These are phyloP conservation scores for Podaxis carcinomalis DNA, from an alignment of 768 basidiomycete genomes.

Conservation along the genomic window DNA sequence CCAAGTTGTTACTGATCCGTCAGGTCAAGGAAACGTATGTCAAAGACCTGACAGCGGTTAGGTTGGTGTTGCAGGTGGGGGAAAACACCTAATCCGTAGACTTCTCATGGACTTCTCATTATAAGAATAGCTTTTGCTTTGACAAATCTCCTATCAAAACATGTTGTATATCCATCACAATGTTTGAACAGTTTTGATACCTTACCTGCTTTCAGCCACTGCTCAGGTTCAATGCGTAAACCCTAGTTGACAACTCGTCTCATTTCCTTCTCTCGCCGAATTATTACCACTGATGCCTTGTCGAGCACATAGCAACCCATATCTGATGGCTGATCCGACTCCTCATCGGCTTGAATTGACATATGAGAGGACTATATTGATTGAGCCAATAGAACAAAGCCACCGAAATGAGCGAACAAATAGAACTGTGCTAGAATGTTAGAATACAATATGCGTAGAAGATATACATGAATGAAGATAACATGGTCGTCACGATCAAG, in stretches of 20 bases:
- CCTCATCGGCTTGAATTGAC: background rate
- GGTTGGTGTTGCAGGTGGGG: background rate
- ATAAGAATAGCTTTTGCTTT: background rate
- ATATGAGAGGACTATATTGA: background rate
- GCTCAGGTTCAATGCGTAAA: too few relatives aligned
- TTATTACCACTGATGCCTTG: background rate
- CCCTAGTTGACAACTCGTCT: too few relatives aligned
- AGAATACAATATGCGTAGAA: conserved; percentile 7
- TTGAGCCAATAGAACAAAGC: background rate
- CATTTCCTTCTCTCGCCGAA: background rate
- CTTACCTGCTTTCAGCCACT: background rate
- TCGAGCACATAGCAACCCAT: background rate
- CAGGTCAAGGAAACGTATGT: background rate
- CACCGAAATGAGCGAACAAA: background rate
- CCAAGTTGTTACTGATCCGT: background rate
- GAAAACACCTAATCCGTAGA: background rate
- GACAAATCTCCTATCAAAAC: background rate
- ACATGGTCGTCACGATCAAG: conserved; percentile 9
- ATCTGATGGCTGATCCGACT: background rate
- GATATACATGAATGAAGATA: conserved; percentile 2
- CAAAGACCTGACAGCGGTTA: background rate
- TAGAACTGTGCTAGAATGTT: background rate
- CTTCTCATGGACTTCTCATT: background rate
- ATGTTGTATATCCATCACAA: background rate
- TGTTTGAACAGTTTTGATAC: background rate